A percentile compares a stretch with the other conserved stretches of the same genome.
These are phyloP conservation scores for Ricinus communis DNA, from an alignment of 345 rosid genomes.

Conservation along the genomic window DNA sequence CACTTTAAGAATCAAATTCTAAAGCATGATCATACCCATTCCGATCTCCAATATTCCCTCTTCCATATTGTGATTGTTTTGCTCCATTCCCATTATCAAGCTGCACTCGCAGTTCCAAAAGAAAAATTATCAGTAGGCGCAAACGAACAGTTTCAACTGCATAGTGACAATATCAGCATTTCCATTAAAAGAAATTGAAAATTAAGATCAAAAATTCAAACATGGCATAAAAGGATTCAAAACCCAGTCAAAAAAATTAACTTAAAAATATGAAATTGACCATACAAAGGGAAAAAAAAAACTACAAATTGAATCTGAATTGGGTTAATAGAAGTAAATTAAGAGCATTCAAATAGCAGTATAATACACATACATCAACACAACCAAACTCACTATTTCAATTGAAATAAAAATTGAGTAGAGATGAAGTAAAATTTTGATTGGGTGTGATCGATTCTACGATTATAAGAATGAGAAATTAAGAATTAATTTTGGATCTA, in stretches of 20 bases:
- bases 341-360: not conserved
- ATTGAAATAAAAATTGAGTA: not conserved
- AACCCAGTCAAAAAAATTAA: not conserved
- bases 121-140: not conserved
- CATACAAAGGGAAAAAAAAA: too few species aligned
- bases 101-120: constrained; percentile 1
- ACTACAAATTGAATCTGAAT: not conserved
- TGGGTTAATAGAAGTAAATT: too few species aligned
- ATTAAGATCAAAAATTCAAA: not conserved
- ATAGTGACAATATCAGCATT: not conserved
- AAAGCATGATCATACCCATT: constrained; percentile 52
- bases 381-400: not conserved
- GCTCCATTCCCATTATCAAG: constrained; percentile 52
- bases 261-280: too few species aligned
- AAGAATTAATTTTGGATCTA: constrained; percentile 18
- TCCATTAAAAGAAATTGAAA: not conserved
- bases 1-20: not conserved
- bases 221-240: not conserved
- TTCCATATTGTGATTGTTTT: constrained; percentile 56
- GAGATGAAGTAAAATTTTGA: not conserved
- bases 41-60: constrained; percentile 82
- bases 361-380: not conserved
- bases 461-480: not conserved
- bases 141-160: not conserved
- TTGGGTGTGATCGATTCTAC: not conserved